Evolutionary conservation across 2,329 filamentous ascomycete species (phyloP).

Genomic region (Xylaria arbuscula): DNA sequence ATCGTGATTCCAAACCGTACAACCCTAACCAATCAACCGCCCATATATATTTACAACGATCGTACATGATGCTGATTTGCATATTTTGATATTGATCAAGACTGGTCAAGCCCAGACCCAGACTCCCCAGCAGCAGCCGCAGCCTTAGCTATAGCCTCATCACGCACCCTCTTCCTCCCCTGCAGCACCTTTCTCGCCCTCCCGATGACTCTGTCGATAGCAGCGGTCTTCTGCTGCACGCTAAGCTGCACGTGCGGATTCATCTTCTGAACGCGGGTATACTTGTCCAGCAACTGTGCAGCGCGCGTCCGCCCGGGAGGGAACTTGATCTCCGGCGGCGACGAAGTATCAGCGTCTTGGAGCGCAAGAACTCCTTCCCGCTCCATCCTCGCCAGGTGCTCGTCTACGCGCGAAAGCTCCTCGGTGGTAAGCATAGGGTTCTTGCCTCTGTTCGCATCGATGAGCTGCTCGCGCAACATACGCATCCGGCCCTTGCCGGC

Average conservation of each 20-base stretch:
- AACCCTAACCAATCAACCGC: not conserved
- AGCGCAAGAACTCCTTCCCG: constrained; percentile 42
- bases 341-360: constrained; percentile 49
- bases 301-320: constrained; percentile 36
- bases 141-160: constrained; percentile 2
- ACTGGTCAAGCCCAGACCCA: not conserved
- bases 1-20: not conserved
- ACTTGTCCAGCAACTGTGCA: constrained; percentile 32
- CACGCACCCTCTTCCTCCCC: constrained; percentile 12
- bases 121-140: not conserved
- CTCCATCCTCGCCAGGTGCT: constrained; percentile 38
- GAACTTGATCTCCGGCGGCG: constrained; percentile 29
- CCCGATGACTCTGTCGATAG: constrained; percentile 40
- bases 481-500: constrained; percentile 62
- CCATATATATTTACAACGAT: constrained; percentile 8
- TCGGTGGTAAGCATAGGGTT: constrained; percentile 1
- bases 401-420: constrained; percentile 24
- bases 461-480: constrained; percentile 51
- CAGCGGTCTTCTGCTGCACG: constrained; percentile 36
- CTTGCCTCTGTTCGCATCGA: constrained; percentile 25
- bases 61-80: constrained; percentile 4
- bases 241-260: not conserved
- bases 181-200: constrained; percentile 12
- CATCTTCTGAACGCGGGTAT: not conserved
- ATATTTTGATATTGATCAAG: not conserved